phyloP scores from a whole-genome alignment of 225 moss, liverwort and hornwort genomes.

The Physcomitrellopsis africana region DNA sequence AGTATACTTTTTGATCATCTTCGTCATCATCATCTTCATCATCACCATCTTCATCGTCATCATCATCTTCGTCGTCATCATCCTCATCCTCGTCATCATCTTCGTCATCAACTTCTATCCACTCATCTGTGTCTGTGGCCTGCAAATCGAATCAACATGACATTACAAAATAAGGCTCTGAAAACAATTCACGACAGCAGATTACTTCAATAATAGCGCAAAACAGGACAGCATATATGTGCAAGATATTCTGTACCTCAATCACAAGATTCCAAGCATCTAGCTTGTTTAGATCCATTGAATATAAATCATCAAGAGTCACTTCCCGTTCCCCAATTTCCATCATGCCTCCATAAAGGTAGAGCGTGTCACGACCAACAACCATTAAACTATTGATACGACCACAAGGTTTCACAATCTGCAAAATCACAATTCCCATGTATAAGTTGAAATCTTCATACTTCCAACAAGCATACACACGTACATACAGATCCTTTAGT shows the following conservation, averaged over 20 bases:
- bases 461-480: conserved; percentile 15
- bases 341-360: conserved; percentile 85
- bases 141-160: conserved; percentile 35
- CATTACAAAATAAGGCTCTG: conserved; percentile 6
- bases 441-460: conserved; percentile 23
- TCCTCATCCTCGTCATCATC: conserved; percentile 69
- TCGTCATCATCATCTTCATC: conserved; percentile 61
- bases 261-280: conserved; percentile 85
- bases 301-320: conserved; percentile 83
- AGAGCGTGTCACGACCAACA: conserved; percentile 79
- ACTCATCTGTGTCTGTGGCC: conserved; percentile 71
- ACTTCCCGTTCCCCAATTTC: conserved; percentile 87
- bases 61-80: conserved; percentile 58
- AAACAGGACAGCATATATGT: background rate
- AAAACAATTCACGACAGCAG: background rate
- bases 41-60: conserved; percentile 55
- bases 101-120: conserved; percentile 81
- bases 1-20: conserved; percentile 50
- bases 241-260: conserved; percentile 46
- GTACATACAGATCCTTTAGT: background rate
- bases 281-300: conserved; percentile 82
- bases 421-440: conserved; percentile 35
- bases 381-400: conserved; percentile 81
- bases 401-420: conserved; percentile 78
- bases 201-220: background rate